A percentile compares a stretch with the other conserved stretches of the same genome.
phyloP scores from a whole-genome alignment of 2,329 filamentous ascomycete species.

The Pseudogymnoascus sp. region DNA sequence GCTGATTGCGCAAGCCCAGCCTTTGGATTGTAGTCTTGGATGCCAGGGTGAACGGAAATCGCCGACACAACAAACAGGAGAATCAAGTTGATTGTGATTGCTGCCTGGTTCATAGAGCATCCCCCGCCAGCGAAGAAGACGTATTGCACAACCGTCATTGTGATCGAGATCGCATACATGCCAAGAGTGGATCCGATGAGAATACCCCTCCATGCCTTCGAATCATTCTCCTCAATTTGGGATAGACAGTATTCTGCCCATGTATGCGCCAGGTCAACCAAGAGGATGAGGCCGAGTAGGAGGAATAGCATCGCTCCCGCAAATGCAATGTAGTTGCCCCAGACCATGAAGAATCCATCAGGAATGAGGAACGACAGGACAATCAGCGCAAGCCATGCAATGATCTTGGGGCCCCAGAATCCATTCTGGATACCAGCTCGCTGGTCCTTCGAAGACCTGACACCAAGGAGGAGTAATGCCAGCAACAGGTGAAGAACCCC shows the following conservation, averaged over 20 bases:
- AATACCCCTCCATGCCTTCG: constrained; percentile 71
- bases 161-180: constrained; percentile 87
- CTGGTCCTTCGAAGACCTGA: constrained; percentile 76
- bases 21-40: constrained; percentile 88
- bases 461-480: constrained; percentile 75
- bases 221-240: constrained; percentile 87
- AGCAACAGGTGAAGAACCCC: constrained; percentile 88
- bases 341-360: constrained; percentile 87
- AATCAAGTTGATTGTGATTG: constrained; percentile 87
- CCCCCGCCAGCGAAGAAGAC: constrained; percentile 78
- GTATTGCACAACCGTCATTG: constrained; percentile 96
- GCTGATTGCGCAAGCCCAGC: constrained; percentile 94
- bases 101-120: constrained; percentile 94
- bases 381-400: constrained; percentile 78
- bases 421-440: constrained; percentile 89
- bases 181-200: constrained; percentile 85
- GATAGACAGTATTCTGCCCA: constrained; percentile 96
- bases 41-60: constrained; percentile 78
- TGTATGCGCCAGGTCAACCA: constrained; percentile 90
- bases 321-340: constrained; percentile 90
- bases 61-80: constrained; percentile 72
- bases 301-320: constrained; percentile 87
- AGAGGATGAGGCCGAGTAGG: constrained; percentile 78
- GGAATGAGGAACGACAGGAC: constrained; percentile 93
- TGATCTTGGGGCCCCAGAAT: constrained; percentile 96